A percentile compares a stretch with the other conserved stretches of the same genome.
phyloP scores from a whole-genome alignment of 768 basidiomycete species.

The Candolleomyces eurysporus region DNA sequence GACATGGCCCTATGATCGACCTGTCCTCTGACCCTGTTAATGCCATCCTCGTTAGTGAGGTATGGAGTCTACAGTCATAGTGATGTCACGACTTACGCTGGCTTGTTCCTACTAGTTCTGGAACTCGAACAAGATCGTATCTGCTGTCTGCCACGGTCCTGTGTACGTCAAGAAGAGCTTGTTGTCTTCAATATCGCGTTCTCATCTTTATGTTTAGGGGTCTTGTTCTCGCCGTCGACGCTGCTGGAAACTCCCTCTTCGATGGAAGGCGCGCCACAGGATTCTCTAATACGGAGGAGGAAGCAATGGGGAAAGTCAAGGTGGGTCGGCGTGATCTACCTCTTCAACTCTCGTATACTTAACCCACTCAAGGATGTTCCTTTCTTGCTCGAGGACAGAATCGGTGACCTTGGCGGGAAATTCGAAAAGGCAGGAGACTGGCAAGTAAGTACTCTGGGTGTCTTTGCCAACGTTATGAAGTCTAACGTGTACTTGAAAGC shows the following conservation, averaged over 20 bases:
- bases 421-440: constrained; percentile 61
- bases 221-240: constrained; percentile 53
- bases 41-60: constrained; percentile 49
- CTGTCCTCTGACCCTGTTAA: constrained; percentile 57
- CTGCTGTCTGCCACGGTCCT: constrained; percentile 82
- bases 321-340: constrained; percentile 23
- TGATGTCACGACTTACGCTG: too few species aligned
- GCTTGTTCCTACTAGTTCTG: constrained; percentile 53
- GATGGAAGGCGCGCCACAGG: constrained; percentile 55
- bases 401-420: constrained; percentile 60
- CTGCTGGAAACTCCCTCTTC: constrained; percentile 63
- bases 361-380: constrained; percentile 46
- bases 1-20: constrained; percentile 77
- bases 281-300: constrained; percentile 74
- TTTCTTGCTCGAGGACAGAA: constrained; percentile 69
- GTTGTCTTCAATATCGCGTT: not conserved
- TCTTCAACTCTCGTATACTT: not conserved
- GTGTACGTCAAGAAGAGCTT: constrained; percentile 41
- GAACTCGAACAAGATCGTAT: constrained; percentile 58
- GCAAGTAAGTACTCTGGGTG: constrained; percentile 31
- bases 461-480: too few species aligned
- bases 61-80: not conserved
- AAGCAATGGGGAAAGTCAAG: constrained; percentile 40
- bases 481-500: constrained; percentile 18
- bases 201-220: constrained; percentile 36